Evolutionary conservation across 345 rosid species (phyloP), one percentile per base, ranked within the genome.

Genomic region (Brassica carinata): DNA sequence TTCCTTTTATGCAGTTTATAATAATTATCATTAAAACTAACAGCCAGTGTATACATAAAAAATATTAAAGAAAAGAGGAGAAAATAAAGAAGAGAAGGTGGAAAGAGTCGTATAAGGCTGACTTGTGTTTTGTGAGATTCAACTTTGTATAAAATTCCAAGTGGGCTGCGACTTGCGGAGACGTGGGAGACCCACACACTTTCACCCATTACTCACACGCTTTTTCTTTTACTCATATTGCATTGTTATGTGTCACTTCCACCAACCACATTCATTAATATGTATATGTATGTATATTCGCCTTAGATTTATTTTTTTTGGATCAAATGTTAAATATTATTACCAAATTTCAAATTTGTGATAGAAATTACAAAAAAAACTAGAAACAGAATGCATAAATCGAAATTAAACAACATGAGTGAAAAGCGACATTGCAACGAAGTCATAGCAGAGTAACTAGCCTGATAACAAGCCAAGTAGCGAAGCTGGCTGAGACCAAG

Each of bases 61-160:
- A 64, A 51, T 18, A 65, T 38, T 36, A 59, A 59, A 59, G n/a
- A 59, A 19, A n/a, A n/a, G 38, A 55, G 19, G 40, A 69, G 64
- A 66, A 78, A 72, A 72, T 48, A 7, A 53, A 78, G 26, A 53
- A 69, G 29, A 57, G 69, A 76, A 75, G 57, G 76, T 81, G 68
- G 80, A 58, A 65, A 76, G 70, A 71, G 77, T 76, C 69, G 77
- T 81, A 57, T 38, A 71, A 71, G 43, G 80, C 84, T 81, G 84
- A 81, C 80, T 81, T 81, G 69, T 75, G 80, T 57, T 70, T 64
- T 23, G 72, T 71, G 36, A 43, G 8, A 29, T 81, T 55, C 79
- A 63, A 53, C 53, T 34, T 74, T 75, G 66, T 75, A 69, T 55
- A 80, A 80, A 80, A 75, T 70, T 70, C 76, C 75, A 80, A 80